Conservation (phyloP, 1,284 basidiomycete genomes). For the Leccinum solheimii region DNA sequence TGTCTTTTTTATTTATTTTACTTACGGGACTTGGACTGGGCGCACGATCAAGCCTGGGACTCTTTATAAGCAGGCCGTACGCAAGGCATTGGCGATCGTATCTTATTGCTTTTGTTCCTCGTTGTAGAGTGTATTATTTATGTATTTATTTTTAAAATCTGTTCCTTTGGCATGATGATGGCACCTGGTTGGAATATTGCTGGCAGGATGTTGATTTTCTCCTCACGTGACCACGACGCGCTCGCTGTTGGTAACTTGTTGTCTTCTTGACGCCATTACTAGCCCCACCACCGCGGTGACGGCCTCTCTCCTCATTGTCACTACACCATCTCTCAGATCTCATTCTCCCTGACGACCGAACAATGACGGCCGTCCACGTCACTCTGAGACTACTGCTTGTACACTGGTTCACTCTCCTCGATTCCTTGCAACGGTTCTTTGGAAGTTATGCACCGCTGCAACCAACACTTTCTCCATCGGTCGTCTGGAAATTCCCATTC, state of each 20-base stretch:
- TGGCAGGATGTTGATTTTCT: constrained; percentile 14
- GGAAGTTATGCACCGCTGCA: constrained; percentile 10
- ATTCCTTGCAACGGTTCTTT: constrained; percentile 12
- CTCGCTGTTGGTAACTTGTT: neutral
- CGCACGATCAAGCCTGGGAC: no score
- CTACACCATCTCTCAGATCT: neutral
- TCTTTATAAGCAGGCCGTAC: no score
- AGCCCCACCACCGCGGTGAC: no score
- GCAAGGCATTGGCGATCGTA: no score
- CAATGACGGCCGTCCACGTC: constrained; percentile 4
- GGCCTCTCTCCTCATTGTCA: no score
- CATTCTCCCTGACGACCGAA: neutral
- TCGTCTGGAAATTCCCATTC: neutral
- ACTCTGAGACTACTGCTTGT: constrained; percentile 11
- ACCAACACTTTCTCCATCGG: neutral
- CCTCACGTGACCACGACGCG: constrained; percentile 23
- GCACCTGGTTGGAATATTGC: neutral
- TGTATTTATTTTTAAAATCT: neutral
- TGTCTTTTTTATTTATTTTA: neutral
- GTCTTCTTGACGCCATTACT: neutral
- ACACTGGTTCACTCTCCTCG: constrained; percentile 21
- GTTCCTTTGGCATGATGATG: no score
- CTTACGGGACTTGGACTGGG: neutral
- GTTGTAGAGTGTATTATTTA: neutral
- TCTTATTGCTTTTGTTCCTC: neutral